Percentiles rank a stretch among this genome's conserved stretches.
Evolutionary conservation across 2,329 filamentous ascomycete genomes (phyloP).

Genomic region (Fusarium mexicanum): DNA sequence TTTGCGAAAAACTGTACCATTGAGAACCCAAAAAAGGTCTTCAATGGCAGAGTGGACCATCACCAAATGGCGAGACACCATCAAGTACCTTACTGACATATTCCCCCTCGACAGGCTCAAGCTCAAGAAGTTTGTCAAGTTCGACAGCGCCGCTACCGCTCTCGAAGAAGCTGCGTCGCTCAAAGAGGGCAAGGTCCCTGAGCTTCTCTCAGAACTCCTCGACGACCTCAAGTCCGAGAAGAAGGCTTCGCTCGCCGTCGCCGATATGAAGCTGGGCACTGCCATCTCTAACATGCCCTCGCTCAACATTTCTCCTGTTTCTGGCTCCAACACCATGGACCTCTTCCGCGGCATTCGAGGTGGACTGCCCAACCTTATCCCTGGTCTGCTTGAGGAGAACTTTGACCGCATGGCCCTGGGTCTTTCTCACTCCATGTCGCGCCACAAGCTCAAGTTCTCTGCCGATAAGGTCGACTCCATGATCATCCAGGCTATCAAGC

Average conservation of each 20-base stretch:
- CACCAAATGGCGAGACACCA: background rate
- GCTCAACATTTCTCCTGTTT: slow-evolving; percentile 85
- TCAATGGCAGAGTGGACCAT: slow-evolving; percentile 6
- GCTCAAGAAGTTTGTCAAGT: slow-evolving; percentile 97
- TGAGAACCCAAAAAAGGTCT: slow-evolving; percentile 5
- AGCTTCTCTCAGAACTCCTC: slow-evolving; percentile 83
- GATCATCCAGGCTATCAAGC: slow-evolving; percentile 96
- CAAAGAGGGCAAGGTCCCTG: slow-evolving; percentile 93
- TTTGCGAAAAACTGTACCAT: slow-evolving; percentile 9
- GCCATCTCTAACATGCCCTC: slow-evolving; percentile 92
- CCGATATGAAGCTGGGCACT: slow-evolving; percentile 90
- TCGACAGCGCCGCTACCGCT: slow-evolving; percentile 90
- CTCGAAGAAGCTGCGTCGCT: slow-evolving; percentile 90
- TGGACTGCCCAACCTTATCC: slow-evolving; percentile 89
- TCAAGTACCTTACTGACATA: slow-evolving; percentile 8
- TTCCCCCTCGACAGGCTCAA: slow-evolving; percentile 72
- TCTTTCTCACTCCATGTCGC: slow-evolving; percentile 94
- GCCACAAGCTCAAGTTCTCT: slow-evolving; percentile 98
- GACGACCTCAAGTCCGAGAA: slow-evolving; percentile 96
- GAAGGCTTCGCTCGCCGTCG: slow-evolving; percentile 93
- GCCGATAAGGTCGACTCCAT: slow-evolving; percentile 99
- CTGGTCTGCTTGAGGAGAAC: slow-evolving; percentile 84
- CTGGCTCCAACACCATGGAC: slow-evolving; percentile 70
- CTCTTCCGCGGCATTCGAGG: slow-evolving; percentile 95
- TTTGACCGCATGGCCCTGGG: slow-evolving; percentile 95